These are phyloP conservation scores for Picea glauca DNA, from an alignment of 75 land plant species.

Conservation along the genomic window DNA sequence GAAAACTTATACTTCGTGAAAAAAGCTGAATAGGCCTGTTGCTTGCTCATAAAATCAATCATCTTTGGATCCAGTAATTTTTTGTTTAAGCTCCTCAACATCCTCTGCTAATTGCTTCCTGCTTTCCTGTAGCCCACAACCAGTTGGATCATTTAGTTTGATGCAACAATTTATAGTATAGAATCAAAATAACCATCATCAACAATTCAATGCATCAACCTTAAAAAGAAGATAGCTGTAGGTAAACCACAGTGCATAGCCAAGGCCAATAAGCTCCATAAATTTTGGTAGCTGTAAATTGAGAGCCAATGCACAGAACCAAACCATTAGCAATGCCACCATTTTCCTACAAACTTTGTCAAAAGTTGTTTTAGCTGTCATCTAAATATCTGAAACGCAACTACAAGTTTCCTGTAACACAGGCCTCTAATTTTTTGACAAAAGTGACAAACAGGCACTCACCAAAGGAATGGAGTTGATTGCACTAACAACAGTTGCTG, in stretches of 20 bases:
- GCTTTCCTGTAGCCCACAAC: conserved; percentile 13
- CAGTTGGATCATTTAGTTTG: background rate
- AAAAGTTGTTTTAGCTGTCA: background rate
- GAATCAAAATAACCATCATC: background rate
- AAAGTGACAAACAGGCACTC: background rate
- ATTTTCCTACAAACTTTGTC: background rate
- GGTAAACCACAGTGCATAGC: conserved; percentile 37
- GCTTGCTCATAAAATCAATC: background rate
- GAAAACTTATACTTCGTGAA: background rate
- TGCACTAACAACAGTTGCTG: conserved; percentile 38
- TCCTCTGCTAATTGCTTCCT: conserved; percentile 20
- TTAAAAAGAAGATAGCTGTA: conserved; percentile 43
- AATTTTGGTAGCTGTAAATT: conserved; percentile 37
- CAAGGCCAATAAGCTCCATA: conserved; percentile 41
- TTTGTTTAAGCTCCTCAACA: conserved; percentile 18
- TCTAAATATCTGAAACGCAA: background rate
- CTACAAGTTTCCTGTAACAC: background rate
- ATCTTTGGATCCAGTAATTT: conserved; percentile 20
- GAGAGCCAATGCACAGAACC: background rate
- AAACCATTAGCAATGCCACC: conserved; percentile 2
- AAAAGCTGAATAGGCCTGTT: background rate
- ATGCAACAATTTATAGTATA: conserved; percentile 2
- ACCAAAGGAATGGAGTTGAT: conserved; percentile 54
- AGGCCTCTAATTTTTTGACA: background rate
- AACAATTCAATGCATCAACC: conserved; percentile 14